phyloP scores from a whole-genome alignment of 1,139 yeast species.

The Hyphopichia khmerensis region DNA sequence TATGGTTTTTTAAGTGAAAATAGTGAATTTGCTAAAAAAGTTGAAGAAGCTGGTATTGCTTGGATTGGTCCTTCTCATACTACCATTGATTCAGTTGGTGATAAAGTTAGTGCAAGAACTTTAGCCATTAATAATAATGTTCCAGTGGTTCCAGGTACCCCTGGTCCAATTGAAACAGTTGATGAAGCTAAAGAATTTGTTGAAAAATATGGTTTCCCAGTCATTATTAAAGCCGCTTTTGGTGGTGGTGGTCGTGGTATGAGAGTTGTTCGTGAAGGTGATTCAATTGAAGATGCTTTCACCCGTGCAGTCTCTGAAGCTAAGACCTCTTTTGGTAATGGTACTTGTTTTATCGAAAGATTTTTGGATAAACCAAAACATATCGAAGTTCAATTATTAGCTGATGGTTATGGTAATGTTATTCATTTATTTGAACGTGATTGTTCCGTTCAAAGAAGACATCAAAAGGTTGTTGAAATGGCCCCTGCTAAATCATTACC shows the following conservation, averaged over 20 bases:
- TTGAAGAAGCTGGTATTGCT: conserved; percentile 84
- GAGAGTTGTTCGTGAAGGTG: conserved; percentile 98
- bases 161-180: conserved; percentile 86
- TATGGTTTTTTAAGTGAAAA: conserved; percentile 96
- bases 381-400: conserved; percentile 94
- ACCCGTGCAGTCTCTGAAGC: conserved; percentile 95
- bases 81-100: conserved; percentile 96
- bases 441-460: conserved; percentile 98
- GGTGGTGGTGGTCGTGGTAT: conserved; percentile 99
- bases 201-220: conserved; percentile 85
- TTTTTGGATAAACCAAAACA: conserved; percentile 95
- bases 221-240: conserved; percentile 96
- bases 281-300: conserved; percentile 88
- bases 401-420: conserved; percentile 92
- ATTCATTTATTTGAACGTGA: conserved; percentile 96
- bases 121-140: conserved; percentile 81
- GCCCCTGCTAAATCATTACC: conserved; percentile 98
- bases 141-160: conserved; percentile 97
- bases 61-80: conserved; percentile 94
- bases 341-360: conserved; percentile 96
- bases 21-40: conserved; percentile 90
- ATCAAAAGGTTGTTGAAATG: conserved; percentile 97
- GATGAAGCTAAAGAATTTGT: conserved; percentile 82
- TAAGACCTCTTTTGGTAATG: conserved; percentile 91
- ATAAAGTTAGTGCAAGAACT: conserved; percentile 90